Base-by-base conservation (phyloP, 345 rosid species). In the Geranium brycei region DNA sequence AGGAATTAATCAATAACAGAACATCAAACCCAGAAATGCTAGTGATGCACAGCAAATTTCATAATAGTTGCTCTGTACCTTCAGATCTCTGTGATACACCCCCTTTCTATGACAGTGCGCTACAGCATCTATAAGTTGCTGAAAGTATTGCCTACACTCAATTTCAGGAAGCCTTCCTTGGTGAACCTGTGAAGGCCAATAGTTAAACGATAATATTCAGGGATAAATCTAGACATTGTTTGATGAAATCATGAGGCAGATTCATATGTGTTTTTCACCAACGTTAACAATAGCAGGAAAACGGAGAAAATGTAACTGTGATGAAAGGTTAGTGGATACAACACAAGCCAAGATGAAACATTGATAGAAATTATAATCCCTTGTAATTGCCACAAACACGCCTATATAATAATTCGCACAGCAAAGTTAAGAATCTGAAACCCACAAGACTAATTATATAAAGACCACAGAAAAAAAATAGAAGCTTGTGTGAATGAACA, bases 31-130 rank as follows among this genome's bases (percentile, higher is more conserved):
- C 31, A n/a, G 40, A 47, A 58, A 32, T 41, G 17, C 19, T 31
- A 62, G 41, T 59, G 57, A 17, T 32, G 28, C 56, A 3, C n/a
- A 30, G 60, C 41, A 53, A 71, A 61, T 51, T 32, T 63, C 62
- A 71, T 63, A 60, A 38, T 38, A 61, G 47, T 47, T 51, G 16
- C 38, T 30, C 60, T 35, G 65, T 68, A 89, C 98, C 91, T 92
- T 89, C 60, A 92, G 78, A 69, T 92, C 98, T 73, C 98, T 84
- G 71, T 92, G 98, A 82, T 83, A 92, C 64, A 87, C 91, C 72
- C 96, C 86, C 83, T 83, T 92, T 66, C 69, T 69, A 73, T 92
- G 98, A 72, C 98, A 92, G 75, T 85, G 89, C 62, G 84, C 76
- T 71, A 92, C 81, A 30, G 95, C 93, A 75, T 92, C 95, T 67